Percentiles rank a stretch among this genome's conserved stretches.
Evolutionary conservation across 2,329 filamentous ascomycete genomes (phyloP).

Genomic region (Colletotrichum godetiae): DNA sequence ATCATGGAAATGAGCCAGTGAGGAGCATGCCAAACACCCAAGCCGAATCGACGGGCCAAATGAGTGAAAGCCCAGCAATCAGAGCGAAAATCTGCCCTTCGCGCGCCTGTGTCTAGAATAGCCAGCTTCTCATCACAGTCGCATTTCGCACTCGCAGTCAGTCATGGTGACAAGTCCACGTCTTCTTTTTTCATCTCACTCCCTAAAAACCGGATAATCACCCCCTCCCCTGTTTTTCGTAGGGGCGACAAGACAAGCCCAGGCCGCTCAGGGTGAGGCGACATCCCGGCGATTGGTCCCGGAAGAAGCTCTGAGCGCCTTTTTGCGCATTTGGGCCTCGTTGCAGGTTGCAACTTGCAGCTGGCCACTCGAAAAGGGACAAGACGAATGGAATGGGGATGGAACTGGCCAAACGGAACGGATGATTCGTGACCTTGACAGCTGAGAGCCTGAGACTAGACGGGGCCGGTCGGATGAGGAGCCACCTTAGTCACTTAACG

Average conservation of each 20-base stretch:
- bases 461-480: background rate
- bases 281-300: conserved; percentile 25
- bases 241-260: conserved; percentile 21
- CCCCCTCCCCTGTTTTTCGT: background rate
- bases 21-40: conserved; percentile 4
- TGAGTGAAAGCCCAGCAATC: conserved; percentile 4
- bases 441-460: background rate
- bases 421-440: background rate
- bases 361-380: conserved; percentile 17
- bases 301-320: conserved; percentile 17
- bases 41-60: background rate
- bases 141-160: conserved; percentile 14
- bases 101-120: background rate
- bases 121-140: background rate
- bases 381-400: background rate
- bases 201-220: background rate
- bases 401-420: conserved; percentile 13
- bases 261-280: conserved; percentile 22
- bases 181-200: background rate
- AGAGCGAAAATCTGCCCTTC: background rate
- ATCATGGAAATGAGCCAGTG: background rate
- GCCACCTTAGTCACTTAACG: background rate
- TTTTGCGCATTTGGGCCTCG: conserved; percentile 25
- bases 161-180: background rate
- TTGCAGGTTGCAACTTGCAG: conserved; percentile 29